Evolutionary conservation across 2,329 filamentous ascomycete genomes (phyloP), one percentile per base, ranked within the genome.

Genomic region (Aureobasidium lini): DNA sequence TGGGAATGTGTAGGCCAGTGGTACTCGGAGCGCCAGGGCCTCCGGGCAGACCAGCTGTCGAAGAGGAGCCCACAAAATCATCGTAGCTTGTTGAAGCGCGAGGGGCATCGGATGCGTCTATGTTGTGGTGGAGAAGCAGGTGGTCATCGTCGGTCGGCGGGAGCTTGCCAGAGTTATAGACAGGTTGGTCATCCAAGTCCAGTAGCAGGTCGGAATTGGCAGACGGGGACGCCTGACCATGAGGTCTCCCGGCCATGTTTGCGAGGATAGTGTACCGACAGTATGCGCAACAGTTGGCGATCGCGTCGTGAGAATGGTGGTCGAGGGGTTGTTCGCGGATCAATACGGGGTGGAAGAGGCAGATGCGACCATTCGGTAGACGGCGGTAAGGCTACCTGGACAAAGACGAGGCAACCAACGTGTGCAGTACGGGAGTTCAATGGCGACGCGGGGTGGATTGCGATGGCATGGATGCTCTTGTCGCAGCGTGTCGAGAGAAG

Each of bases 11-110:
- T 64, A 75, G 61, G 62, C 68, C 72, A 69, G 71, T 71, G 46
- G 73, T 63, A 48, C 8, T 39, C 23, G 67, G 62, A n/a, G 70
- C 69, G 60, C 73, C 75, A 61, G 77, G 75, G 40, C 75, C 72
- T 66, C 76, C 73, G 57, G 76, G 73, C 65, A 79, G 64, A 62
- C 70, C 73, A 69, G 77, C 64, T 39, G 67, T 69, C 61, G 79
- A 76, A 62, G 78, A 79, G 64, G 78, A 64, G 64, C 93, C 93
- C 63, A 97, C 87, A 72, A 96, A 97, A 68, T 94, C 88, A 79
- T 96, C 93, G 75, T 96, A 96, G 61, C 91, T 95, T 56, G 93
- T 85, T 29, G 92, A 96, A 56, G 91, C 89, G 65, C 93, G 88
- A 60, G 84, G 76, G 62, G 83, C 82, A 13, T 63, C 62, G 63